Evolutionary conservation across 495 filamentous ascomycete species (phyloP), one percentile per base, ranked within the genome.

Genomic region (Penicillium egyptiacum): DNA sequence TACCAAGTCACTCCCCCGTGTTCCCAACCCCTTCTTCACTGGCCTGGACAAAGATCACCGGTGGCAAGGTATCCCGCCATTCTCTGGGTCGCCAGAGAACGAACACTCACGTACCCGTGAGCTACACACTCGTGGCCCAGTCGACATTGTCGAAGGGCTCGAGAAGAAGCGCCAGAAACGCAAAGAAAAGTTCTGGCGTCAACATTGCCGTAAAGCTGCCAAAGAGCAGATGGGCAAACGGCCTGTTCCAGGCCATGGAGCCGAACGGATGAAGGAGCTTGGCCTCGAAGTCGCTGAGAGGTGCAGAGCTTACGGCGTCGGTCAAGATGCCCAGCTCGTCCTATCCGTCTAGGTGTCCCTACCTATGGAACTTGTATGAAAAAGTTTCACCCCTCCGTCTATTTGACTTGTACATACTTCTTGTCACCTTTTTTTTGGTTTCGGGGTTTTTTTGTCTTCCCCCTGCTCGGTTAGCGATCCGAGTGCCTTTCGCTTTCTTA

Each of bases 131-230:
- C 84, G 94, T 58, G 91, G 91, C 44, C 92, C 94, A 28, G 92
- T 98, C 61, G 95, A 97, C 67, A 98, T 98, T 60, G 91, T 96
- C 73, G 92, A 96, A 67, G 94, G 94, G 6, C 85, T 98, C 8
- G 94, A 98, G 77, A 86, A 89, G 73, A 96, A 94, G 75, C 85
- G 93, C 42, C 90, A 92, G 72, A 86, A 91, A 52, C 89, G 94
- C 53, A 89, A 87, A 73, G 90, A 96, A 74, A 94, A 93, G 70
- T 91, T 88, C 67, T 88, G 85, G 74, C 87, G 91, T 66, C 91
- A 94, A 73, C 85, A 91, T 62, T 90, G 84, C 74, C 81, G 83
- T 55, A 86, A 86, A 72, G 79, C 78, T 58, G 80, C 75, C 64
- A 84, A 83, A 65, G 82, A 86, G 68, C 81, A 86, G 70, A 63